These are phyloP conservation scores for Aurinia saxatilis DNA, from an alignment of 345 rosid genomes.

Conservation along the genomic window DNA sequence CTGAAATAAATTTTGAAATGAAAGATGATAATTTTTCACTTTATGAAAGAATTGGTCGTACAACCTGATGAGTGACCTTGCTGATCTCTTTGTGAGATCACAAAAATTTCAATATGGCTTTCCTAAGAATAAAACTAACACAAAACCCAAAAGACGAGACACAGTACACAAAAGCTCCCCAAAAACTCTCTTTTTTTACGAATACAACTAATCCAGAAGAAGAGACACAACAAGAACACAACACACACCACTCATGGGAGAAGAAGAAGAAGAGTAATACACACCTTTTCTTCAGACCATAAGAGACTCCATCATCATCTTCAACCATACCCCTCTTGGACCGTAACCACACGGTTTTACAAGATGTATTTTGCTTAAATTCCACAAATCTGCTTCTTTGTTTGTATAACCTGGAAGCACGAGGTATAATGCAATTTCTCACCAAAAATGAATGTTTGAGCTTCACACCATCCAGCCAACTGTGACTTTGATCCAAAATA, in stretches of 20 bases:
- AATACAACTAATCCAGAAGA: slow-evolving; percentile 19
- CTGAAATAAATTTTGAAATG: neutral
- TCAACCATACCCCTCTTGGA: neutral
- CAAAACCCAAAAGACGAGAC: slow-evolving; percentile 6
- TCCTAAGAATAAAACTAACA: neutral
- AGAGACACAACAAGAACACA: slow-evolving; percentile 10
- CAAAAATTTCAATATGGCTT: slow-evolving; percentile 13
- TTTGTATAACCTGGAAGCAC: slow-evolving; percentile 15
- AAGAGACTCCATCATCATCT: slow-evolving; percentile 14
- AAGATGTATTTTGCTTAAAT: neutral
- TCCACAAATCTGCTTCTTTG: slow-evolving; percentile 15
- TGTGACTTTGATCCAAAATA: neutral
- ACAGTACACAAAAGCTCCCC: slow-evolving; percentile 8
- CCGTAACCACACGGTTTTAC: slow-evolving; percentile 21
- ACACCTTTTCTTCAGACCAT: slow-evolving; percentile 14
- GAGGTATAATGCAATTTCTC: slow-evolving; percentile 7
- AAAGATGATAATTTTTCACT: neutral
- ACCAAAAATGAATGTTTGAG: slow-evolving; percentile 12
- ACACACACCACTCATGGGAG: slow-evolving; percentile 1
- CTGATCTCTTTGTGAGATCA: slow-evolving; percentile 25
- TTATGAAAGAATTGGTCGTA: slow-evolving; percentile 27
- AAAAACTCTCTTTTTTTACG: neutral
- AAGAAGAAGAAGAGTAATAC: neutral
- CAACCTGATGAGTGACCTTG: slow-evolving; percentile 19
- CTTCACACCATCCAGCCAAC: slow-evolving; percentile 7